These are phyloP conservation scores for Sambucus nigra DNA, from an alignment of 129 eudicot genomes.

Conservation along the genomic window DNA sequence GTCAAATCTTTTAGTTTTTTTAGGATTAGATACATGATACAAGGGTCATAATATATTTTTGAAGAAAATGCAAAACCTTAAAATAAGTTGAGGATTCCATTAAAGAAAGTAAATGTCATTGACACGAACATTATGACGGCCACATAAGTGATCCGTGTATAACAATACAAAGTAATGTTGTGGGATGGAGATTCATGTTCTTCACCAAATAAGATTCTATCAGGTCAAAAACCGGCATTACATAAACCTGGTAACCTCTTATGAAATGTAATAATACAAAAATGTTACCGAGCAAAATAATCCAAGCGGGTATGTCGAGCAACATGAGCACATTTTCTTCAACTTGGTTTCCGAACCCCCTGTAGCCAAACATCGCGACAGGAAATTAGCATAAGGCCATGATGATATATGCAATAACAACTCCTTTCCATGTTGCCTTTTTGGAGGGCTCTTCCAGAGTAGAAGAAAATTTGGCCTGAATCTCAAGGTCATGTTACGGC, in stretches of 20 bases:
- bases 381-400: slow-evolving; percentile 14
- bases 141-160: no score
- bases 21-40: no score
- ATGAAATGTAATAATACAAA: slow-evolving; percentile 30
- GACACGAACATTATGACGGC: no score
- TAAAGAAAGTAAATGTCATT: no score
- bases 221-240: no score
- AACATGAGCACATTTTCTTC: slow-evolving; percentile 27
- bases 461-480: slow-evolving; percentile 24
- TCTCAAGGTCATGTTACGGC: slow-evolving; percentile 18
- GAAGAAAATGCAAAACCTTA: no score
- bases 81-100: no score
- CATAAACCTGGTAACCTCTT: slow-evolving; percentile 45
- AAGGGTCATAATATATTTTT: no score
- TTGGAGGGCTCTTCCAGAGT: slow-evolving; percentile 16
- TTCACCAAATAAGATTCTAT: no score
- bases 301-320: slow-evolving; percentile 22
- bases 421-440: slow-evolving; percentile 18
- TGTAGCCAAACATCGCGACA: slow-evolving; percentile 11
- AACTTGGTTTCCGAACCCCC: slow-evolving; percentile 25
- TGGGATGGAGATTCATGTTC: no score
- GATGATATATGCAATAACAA: slow-evolving; percentile 12
- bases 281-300: slow-evolving; percentile 22
- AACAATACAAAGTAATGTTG: no score
- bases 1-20: no score